Conservation (phyloP, 2,329 filamentous ascomycete species). For the Paecilomyces niveus region DNA sequence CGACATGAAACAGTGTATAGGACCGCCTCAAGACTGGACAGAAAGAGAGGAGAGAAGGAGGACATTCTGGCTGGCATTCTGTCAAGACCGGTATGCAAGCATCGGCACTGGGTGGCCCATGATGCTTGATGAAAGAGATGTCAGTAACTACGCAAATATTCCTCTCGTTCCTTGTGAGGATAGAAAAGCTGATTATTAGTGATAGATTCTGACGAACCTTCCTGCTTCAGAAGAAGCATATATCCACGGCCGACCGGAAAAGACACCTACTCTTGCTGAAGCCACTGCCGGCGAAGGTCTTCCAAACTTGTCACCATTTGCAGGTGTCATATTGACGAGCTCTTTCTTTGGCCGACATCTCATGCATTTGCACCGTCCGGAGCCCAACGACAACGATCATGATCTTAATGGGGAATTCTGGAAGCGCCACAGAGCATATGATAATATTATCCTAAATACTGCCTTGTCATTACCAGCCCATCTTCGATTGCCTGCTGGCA, state of each 20-base stretch:
- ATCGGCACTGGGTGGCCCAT: slow-evolving; percentile 98
- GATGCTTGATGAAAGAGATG: slow-evolving; percentile 82
- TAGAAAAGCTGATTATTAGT: slow-evolving; percentile 11
- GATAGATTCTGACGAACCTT: slow-evolving; percentile 69
- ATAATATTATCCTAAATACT: slow-evolving; percentile 83
- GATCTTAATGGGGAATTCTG: slow-evolving; percentile 92
- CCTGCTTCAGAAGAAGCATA: slow-evolving; percentile 81
- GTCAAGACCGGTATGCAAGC: slow-evolving; percentile 83
- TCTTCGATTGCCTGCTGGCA: slow-evolving; percentile 69
- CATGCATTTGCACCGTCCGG: slow-evolving; percentile 81
- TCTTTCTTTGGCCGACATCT: slow-evolving; percentile 86
- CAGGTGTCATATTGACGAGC: slow-evolving; percentile 75
- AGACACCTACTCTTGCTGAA: slow-evolving; percentile 57
- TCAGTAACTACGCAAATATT: slow-evolving; percentile 26
- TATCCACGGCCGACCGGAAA: slow-evolving; percentile 67
- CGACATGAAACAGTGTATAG: slow-evolving; percentile 88
- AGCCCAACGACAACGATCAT: slow-evolving; percentile 70
- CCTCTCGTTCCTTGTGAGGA: neutral
- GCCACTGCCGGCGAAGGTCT: slow-evolving; percentile 59
- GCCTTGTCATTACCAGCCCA: slow-evolving; percentile 73
- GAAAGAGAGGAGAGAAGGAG: slow-evolving; percentile 84
- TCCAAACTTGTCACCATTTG: slow-evolving; percentile 67
- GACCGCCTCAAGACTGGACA: slow-evolving; percentile 84
- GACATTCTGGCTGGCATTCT: slow-evolving; percentile 94
- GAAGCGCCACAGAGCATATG: slow-evolving; percentile 83